These are phyloP conservation scores for Athelia sp. DNA, from an alignment of 1,284 basidiomycete species.

Conservation along the genomic window DNA sequence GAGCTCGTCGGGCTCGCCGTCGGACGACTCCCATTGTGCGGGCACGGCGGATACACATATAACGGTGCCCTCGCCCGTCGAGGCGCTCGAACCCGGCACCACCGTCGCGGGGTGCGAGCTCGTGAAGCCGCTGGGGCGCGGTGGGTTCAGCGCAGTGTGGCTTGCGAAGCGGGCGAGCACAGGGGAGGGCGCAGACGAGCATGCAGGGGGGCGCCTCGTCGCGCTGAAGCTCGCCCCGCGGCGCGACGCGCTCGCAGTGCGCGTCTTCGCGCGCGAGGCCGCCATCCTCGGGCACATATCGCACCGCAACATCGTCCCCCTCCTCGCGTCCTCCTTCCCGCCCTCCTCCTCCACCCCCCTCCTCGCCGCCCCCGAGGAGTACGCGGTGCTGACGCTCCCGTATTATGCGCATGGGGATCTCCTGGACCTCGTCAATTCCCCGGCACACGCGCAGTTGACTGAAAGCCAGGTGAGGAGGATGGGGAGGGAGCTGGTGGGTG, in stretches of 20 bases:
- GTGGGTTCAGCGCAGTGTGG: conserved; percentile 78
- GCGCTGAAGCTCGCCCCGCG: conserved; percentile 84
- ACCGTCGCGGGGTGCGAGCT: conserved; percentile 25
- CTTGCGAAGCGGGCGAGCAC: conserved; percentile 50
- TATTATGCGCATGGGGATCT: conserved; percentile 81
- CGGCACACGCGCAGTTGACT: conserved; percentile 36
- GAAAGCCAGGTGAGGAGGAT: conserved; percentile 70
- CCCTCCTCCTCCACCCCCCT: conserved; percentile 77
- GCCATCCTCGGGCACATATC: conserved; percentile 85
- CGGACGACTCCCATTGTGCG: background rate
- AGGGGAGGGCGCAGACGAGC: conserved; percentile 28
- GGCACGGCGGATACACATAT: background rate
- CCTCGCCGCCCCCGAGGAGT: conserved; percentile 7
- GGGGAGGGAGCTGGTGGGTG: conserved; percentile 76
- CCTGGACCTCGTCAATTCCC: conserved; percentile 71
- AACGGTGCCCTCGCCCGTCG: background rate
- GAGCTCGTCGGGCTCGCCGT: background rate
- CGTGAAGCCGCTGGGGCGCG: conserved; percentile 58
- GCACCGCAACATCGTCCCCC: conserved; percentile 79
- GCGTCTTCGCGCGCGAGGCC: conserved; percentile 84
- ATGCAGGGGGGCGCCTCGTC: conserved; percentile 44
- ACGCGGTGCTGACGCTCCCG: conserved; percentile 38
- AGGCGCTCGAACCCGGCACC: conserved; percentile 1
- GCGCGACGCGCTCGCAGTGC: conserved; percentile 64
- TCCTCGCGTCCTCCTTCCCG: conserved; percentile 73